Base-by-base conservation (phyloP, 805 yeast species). In the Yamadazyma sp. region DNA sequence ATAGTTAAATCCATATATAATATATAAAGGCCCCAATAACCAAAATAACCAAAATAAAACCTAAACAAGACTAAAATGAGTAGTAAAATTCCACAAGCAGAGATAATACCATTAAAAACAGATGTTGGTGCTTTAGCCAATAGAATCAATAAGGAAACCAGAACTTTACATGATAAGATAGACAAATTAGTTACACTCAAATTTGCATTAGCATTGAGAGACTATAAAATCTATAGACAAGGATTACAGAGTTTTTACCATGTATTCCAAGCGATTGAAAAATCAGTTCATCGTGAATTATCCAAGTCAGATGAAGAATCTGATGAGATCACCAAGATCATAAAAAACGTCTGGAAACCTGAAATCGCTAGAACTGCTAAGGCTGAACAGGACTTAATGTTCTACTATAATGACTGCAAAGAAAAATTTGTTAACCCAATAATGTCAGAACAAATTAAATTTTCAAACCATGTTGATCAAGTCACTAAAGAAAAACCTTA, bases 91-190 rank as follows among this genome's bases (percentile, higher is more conserved):
- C 30, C 35, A 4, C 48, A 44, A 38, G 36, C 32, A 15, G 48
- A 44, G 52, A 74, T 80, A 22, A 71, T 86, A 21, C 95, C 95
- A 2, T 69, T 77, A n/a, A 81, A 82, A 37, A 73, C 75, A n/a
- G 95, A 86, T 53, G 63, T 80, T 12, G 95, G 89, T 17, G 95
- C 95, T 5, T 65, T 86, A 34, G 95, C 80, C 30, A 86, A 86
- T 69, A 68, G 95, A 54, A 86, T 86, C 52, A 86, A 86, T 56
- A 53, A 56, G 31, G 81, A 78, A 50, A 86, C 95, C 2, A 69
- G 80, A 42, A 59, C 66, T 12, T 68, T 70, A 19, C 95, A 86
- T 63, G 78, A 81, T 54, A 73, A 73, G 44, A 78, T 86, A 36
- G 77, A 85, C 55, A 80, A 81, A 43, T 60, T 76, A 51, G 78